These are phyloP conservation scores for Pleurotus pulmonarius DNA, from an alignment of 768 basidiomycete species.

Conservation along the genomic window DNA sequence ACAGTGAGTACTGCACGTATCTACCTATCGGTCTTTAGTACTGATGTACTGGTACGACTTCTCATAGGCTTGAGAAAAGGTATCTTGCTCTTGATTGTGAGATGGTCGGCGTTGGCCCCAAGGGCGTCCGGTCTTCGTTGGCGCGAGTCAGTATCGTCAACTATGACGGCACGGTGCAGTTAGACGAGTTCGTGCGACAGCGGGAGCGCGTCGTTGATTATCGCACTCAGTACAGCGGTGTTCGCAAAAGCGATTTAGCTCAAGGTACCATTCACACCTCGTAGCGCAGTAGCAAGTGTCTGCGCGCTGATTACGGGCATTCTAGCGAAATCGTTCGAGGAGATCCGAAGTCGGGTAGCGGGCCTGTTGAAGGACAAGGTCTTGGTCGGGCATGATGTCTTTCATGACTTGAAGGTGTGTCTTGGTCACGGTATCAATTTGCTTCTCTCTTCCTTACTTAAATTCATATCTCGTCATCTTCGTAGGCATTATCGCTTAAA, in stretches of 20 bases:
- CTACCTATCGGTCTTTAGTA: no score
- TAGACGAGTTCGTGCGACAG: conserved; percentile 86
- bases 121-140: conserved; percentile 76
- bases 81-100: conserved; percentile 92
- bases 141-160: conserved; percentile 91
- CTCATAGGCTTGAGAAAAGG: conserved; percentile 50
- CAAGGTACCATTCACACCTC: conserved; percentile 8
- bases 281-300: neutral
- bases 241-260: conserved; percentile 55
- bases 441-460: neutral
- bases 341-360: conserved; percentile 76
- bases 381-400: conserved; percentile 86
- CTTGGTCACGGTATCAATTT: neutral
- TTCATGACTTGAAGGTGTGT: conserved; percentile 83
- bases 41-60: no score
- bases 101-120: conserved; percentile 90
- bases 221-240: conserved; percentile 84
- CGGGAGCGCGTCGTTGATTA: conserved; percentile 90
- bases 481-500: conserved; percentile 62
- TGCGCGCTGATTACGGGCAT: no score
- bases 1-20: no score
- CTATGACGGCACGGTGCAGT: conserved; percentile 70
- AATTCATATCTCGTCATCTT: no score
- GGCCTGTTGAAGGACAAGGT: conserved; percentile 74
- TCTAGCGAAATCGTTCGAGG: conserved; percentile 71